Base-by-base conservation (phyloP, 306 rosid genomes). In the Astragalus membranaceus region DNA sequence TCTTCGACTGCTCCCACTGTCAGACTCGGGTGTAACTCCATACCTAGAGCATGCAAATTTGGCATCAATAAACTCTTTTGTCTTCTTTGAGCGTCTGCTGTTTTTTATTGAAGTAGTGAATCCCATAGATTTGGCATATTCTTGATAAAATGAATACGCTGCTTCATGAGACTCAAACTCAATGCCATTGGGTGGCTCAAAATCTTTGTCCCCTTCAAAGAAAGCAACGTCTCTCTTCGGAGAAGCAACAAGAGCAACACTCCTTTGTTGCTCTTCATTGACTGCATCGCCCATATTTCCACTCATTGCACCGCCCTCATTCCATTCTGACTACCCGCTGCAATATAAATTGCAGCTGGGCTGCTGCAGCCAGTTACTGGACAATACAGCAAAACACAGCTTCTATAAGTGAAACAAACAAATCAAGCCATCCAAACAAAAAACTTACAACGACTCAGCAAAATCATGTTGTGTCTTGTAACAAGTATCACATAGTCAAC, bases 81-180 rank as follows among this genome's bases (percentile, higher is more conserved):
- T 84, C 83, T 89, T 92, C 95, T 92, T 92, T n/a, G 98, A 92
- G 15, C 96, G 94, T 48, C 96, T 83, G 84, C 98, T 92, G 74
- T 92, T 92, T 76, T 89, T 92, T 11, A 89, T 92, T 7, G 98
- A 92, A 51, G 96, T 92, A 32, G 98, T 92, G 85, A 92, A 92
- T 23, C 98, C 98, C 98, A 92, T 92, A 46, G 98, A 92, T 78
- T 92, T 92, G 58, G 96, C 96, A 86, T 89, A 92, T 67, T 92
- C 94, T 77, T 92, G 96, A 67, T 87, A 89, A 81, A 92, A 89
- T 48, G 88, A 69, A 72, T 92, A 92, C 2, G 96, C 98, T 1
- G 85, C 88, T 81, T 89, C 98, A 39, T 92, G 90, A 57, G 98
- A 85, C 53, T 85, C 88, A 64, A 92, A 92, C 59, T 89, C 96